phyloP scores from a whole-genome alignment of 345 rosid species.

The Cochlearia excelsa region DNA sequence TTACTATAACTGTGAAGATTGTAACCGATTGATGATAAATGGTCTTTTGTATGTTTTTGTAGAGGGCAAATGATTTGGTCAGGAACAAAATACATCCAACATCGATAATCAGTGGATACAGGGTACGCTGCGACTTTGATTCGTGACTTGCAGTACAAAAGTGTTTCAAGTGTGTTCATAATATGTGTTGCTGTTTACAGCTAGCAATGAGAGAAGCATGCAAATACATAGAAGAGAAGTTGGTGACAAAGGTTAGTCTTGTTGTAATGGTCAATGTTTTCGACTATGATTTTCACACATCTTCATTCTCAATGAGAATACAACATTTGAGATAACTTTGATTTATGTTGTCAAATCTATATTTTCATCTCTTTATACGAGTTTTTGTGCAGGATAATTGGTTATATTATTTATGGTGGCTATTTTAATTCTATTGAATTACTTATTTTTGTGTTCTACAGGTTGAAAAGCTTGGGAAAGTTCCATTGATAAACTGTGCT shows the following conservation, averaged over 20 bases:
- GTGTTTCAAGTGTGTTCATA: conserved; percentile 13
- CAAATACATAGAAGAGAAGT: conserved; percentile 86
- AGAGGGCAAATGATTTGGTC: conserved; percentile 96
- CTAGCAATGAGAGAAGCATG: conserved; percentile 99
- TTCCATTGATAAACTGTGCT: conserved; percentile 85
- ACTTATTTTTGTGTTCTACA: conserved; percentile 22
- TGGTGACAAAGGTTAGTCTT: conserved; percentile 67
- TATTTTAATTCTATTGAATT: too few relatives aligned
- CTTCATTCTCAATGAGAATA: too few relatives aligned
- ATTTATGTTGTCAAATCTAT: too few relatives aligned
- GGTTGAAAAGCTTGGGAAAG: conserved; percentile 97
- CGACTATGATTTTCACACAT: too few relatives aligned
- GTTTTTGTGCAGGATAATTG: background rate
- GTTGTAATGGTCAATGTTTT: conserved; percentile 2
- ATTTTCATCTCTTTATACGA: background rate
- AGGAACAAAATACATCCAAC: conserved; percentile 98
- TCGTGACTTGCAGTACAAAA: background rate
- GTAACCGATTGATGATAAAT: background rate
- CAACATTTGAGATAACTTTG: too few relatives aligned
- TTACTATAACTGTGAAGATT: background rate
- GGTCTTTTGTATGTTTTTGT: conserved; percentile 18
- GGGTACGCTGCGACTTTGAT: conserved; percentile 46
- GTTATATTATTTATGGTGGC: too few relatives aligned
- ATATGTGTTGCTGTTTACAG: conserved; percentile 39
- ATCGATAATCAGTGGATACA: conserved; percentile 88